Percentiles rank a stretch among this genome's conserved stretches.
phyloP scores from a whole-genome alignment of 345 rosid species.

The Hypericum androsaemum region DNA sequence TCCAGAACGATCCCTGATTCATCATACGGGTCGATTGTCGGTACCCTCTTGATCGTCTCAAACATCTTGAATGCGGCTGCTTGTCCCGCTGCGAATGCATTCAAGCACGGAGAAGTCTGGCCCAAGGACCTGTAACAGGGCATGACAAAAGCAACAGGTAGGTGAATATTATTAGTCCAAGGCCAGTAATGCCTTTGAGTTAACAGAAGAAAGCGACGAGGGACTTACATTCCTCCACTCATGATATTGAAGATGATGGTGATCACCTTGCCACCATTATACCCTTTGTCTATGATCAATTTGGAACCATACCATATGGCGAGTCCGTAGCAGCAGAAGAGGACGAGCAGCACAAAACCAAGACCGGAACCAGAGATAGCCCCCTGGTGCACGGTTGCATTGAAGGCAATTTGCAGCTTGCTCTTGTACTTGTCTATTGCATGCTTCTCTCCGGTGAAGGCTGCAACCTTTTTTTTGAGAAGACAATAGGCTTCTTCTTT shows the following conservation, averaged over 20 bases:
- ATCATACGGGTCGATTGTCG: conserved; percentile 46
- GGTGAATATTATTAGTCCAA: too few relatives aligned
- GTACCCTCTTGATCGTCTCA: conserved; percentile 46
- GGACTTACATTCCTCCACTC: conserved; percentile 71
- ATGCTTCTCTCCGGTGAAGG: conserved; percentile 80
- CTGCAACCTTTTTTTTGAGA: conserved; percentile 59
- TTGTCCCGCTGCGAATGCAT: conserved; percentile 58
- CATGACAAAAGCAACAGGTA: background rate
- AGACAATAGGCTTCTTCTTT: background rate
- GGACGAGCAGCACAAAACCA: conserved; percentile 34
- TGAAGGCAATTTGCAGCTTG: conserved; percentile 48
- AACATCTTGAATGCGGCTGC: conserved; percentile 75
- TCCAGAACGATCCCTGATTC: conserved; percentile 34
- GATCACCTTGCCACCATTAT: conserved; percentile 69
- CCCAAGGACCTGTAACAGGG: conserved; percentile 41
- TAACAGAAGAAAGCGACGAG: background rate
- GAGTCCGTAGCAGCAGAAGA: conserved; percentile 47
- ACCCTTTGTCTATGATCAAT: conserved; percentile 50
- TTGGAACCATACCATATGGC: conserved; percentile 70
- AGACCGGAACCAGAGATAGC: conserved; percentile 61
- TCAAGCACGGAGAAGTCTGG: conserved; percentile 52
- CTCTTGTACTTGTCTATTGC: conserved; percentile 51
- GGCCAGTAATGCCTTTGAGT: background rate
- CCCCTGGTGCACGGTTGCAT: conserved; percentile 52
- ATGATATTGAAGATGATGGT: conserved; percentile 52